These are phyloP conservation scores for Vitis labrusca DNA, from an alignment of 164 flowering plant species.

Conservation along the genomic window DNA sequence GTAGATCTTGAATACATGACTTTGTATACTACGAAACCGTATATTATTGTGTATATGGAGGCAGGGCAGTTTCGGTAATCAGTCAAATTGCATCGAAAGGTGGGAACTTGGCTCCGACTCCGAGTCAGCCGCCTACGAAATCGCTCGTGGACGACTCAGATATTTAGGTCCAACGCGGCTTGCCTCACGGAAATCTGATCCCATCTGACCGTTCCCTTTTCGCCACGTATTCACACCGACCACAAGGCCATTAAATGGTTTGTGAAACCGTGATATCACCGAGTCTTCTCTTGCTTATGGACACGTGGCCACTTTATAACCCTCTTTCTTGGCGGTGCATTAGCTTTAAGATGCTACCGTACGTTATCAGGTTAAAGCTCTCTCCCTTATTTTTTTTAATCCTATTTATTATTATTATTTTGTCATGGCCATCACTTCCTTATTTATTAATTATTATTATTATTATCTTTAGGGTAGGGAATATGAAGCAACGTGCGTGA, in stretches of 20 bases:
- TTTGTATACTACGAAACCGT: not conserved
- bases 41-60: constrained; percentile 6
- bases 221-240: constrained; percentile 17
- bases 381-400: too few relatives aligned
- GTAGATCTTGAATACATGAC: too few relatives aligned
- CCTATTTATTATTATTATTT: too few relatives aligned
- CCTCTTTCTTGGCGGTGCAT: too few relatives aligned
- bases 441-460: too few relatives aligned
- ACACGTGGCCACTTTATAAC: constrained; percentile 4
- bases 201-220: constrained; percentile 1
- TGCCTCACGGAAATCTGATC: constrained; percentile 14
- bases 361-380: not conserved
- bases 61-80: not conserved
- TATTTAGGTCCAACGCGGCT: constrained; percentile 14
- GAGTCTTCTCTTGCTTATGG: not conserved
- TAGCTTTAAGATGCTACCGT: too few relatives aligned
- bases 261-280: constrained; percentile 10
- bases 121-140: constrained; percentile 5
- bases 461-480: too few relatives aligned
- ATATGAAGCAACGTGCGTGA: too few relatives aligned
- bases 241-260: not conserved
- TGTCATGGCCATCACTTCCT: too few relatives aligned
- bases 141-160: not conserved
- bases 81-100: not conserved
- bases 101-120: constrained; percentile 1